Conservation (phyloP, 331 rosid species). For the Dryas integrifolia region DNA sequence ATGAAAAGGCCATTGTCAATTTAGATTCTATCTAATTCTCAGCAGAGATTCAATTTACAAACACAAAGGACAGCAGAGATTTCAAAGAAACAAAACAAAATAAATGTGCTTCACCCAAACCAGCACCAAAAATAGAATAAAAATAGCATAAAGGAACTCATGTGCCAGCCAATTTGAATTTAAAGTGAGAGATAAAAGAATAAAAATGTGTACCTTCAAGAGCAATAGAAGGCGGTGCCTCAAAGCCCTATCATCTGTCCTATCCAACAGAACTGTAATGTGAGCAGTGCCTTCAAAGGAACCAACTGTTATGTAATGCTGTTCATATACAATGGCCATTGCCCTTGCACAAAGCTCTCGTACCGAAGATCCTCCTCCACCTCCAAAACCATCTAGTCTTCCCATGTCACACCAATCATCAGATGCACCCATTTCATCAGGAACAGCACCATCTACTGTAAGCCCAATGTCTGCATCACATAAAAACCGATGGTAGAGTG, state of each 20-base stretch:
- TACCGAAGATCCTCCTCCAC: slow-evolving; percentile 96
- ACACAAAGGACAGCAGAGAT: background rate
- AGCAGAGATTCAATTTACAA: too few relatives aligned
- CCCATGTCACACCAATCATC: slow-evolving; percentile 99
- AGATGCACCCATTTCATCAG: slow-evolving; percentile 97
- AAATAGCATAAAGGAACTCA: slow-evolving; percentile 1
- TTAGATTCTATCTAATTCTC: too few relatives aligned
- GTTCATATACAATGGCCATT: slow-evolving; percentile 96
- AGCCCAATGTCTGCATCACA: slow-evolving; percentile 99
- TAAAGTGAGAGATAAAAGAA: background rate
- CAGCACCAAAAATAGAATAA: background rate
- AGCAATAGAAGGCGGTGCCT: slow-evolving; percentile 98
- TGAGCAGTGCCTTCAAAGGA: slow-evolving; percentile 96
- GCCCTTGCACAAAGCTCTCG: slow-evolving; percentile 99
- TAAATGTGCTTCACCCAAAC: background rate
- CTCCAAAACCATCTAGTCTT: slow-evolving; percentile 98
- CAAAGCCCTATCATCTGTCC: slow-evolving; percentile 97
- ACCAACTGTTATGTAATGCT: slow-evolving; percentile 79
- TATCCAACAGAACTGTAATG: slow-evolving; percentile 90
- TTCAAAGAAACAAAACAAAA: slow-evolving; percentile 3
- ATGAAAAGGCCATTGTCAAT: background rate
- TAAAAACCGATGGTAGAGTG: slow-evolving; percentile 89
- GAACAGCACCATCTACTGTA: slow-evolving; percentile 96
- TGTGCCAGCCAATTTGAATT: slow-evolving; percentile 4
- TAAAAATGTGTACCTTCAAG: slow-evolving; percentile 58